Base-by-base conservation (phyloP, 2,329 filamentous ascomycete genomes). In the Colletotrichum zoysiae region DNA sequence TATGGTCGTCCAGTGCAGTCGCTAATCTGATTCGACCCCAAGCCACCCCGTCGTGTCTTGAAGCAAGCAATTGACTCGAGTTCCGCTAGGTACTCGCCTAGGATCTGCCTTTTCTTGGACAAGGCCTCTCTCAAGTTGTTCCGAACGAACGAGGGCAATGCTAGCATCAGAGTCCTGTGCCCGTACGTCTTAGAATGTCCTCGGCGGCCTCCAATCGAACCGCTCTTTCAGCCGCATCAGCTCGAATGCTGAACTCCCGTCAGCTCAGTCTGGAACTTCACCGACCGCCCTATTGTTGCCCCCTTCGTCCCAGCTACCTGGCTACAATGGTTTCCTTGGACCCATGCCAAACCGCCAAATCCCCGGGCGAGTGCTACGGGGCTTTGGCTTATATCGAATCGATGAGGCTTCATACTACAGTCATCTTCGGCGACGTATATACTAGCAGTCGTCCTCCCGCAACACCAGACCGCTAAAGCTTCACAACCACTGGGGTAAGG, bases 211-310 rank as follows among this genome's bases (percentile, higher is more conserved):
- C 53, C 58, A 26, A 30, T 8, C 44, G 44, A 30, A 26, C 35
- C 23, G 14, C 38, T 51, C 12, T 18, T 26, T 18, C 14, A 30
- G 50, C 26, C 14, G n/a, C 48, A 23, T 26, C 23, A 56, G 53
- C 53, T 56, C 20, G 38, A 42, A 46, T 20, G 38, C 38, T 44
- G 23, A 40, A 64, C 30, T 59, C 48, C 30, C 33, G 7, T 48
- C 59, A 69, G 53, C 38, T 55, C 59, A 71, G 42, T 68, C 58
- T 69, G 59, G 65, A 64, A 69, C 58, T 59, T 64, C 53, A 59
- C 46, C 53, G 65, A 55, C 59, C 65, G 33, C 63, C 51, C 65
- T 38, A 60, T 59, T 53, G 23, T 14, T 53, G 53, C 30, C 59
- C 8, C 16, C 20, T 35, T 33, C 8, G 55, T 51, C 44, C 42